A percentile compares a stretch with the other conserved stretches of the same genome.
phyloP scores from a whole-genome alignment of 305 asterid genomes.

The Solanum hybrid region DNA sequence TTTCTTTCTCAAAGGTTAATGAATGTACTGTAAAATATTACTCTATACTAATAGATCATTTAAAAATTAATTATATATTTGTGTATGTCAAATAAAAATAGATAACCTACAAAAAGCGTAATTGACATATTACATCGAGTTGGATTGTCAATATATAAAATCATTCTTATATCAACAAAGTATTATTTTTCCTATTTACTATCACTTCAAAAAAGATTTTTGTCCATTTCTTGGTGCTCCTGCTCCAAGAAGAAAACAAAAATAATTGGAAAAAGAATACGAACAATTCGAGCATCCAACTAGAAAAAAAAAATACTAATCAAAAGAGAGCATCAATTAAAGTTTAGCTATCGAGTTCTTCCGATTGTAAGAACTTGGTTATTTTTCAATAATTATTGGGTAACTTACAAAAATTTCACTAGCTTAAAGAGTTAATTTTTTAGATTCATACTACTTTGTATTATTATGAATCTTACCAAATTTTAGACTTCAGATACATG shows the following conservation, averaged over 20 bases:
- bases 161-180: not conserved
- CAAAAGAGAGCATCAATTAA: not conserved
- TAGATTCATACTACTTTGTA: not conserved
- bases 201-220: not conserved
- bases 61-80: not conserved
- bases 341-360: slow-evolving; percentile 51
- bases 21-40: not conserved
- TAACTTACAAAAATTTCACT: not conserved
- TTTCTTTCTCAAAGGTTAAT: not conserved
- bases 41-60: not conserved
- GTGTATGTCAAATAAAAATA: not conserved
- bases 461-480: too few species aligned
- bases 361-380: slow-evolving; percentile 41
- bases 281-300: not conserved
- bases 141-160: not conserved
- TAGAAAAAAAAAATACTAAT: not conserved
- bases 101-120: not conserved
- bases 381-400: slow-evolving; percentile 42
- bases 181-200: not conserved
- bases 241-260: not conserved
- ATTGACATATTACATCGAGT: not conserved
- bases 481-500: not conserved
- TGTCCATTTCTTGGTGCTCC: not conserved
- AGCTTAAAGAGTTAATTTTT: not conserved
- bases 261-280: not conserved